phyloP scores from a whole-genome alignment of 306 rosid species.

The Styphnolobium japonicum region DNA sequence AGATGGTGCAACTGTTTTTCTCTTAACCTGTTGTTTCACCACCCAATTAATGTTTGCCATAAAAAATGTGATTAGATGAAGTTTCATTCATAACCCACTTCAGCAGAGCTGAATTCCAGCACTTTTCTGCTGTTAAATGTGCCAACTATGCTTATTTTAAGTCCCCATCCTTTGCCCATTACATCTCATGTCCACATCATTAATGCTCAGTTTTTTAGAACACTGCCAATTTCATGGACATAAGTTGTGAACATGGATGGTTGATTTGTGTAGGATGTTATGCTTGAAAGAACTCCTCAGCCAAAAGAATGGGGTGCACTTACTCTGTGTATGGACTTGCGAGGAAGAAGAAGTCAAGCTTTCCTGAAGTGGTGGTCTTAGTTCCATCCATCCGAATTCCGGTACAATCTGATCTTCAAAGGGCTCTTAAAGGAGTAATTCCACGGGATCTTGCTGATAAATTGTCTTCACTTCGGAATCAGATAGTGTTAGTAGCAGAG shows the following conservation, averaged over 20 bases:
- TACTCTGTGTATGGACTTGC: conserved; percentile 57
- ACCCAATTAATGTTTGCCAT: conserved; percentile 4
- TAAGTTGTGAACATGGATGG: conserved; percentile 27
- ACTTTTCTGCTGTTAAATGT: conserved; percentile 11
- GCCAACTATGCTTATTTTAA: conserved; percentile 17
- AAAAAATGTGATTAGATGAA: conserved; percentile 12
- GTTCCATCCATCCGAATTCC: conserved; percentile 80
- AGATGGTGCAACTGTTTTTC: conserved; percentile 12
- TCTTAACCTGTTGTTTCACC: neutral
- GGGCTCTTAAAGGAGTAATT: conserved; percentile 57
- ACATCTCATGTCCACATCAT: conserved; percentile 11
- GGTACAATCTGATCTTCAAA: conserved; percentile 67
- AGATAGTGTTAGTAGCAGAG: conserved; percentile 72
- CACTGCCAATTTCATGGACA: conserved; percentile 16
- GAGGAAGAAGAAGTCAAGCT: conserved; percentile 59
- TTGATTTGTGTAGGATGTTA: conserved; percentile 56
- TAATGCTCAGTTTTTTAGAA: neutral
- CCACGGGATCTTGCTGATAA: conserved; percentile 60
- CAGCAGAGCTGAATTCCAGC: conserved; percentile 5
- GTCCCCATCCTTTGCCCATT: conserved; percentile 1
- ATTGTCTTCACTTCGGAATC: conserved; percentile 69
- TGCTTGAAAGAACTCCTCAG: conserved; percentile 33
- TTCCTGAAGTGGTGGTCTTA: conserved; percentile 67
- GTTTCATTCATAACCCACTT: conserved; percentile 15
- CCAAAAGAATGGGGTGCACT: conserved; percentile 72